These are phyloP conservation scores for Brassica hybrid DNA, from an alignment of 441 rosid species.

Conservation along the genomic window DNA sequence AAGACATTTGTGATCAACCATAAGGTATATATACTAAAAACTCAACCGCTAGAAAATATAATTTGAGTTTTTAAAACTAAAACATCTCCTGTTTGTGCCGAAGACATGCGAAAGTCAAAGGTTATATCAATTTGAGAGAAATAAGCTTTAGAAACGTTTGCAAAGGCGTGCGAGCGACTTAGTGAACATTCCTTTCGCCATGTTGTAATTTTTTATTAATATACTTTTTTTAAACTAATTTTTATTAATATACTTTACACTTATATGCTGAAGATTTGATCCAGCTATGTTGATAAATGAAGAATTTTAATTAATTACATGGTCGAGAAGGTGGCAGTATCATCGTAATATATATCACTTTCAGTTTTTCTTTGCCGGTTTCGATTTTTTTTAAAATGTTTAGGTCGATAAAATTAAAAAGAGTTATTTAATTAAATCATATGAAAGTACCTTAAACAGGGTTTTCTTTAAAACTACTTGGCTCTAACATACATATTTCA, in stretches of 20 bases:
- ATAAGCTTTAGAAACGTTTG: constrained; percentile 14
- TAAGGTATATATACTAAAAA: constrained; percentile 33
- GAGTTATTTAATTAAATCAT: not conserved
- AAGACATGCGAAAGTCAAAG: constrained; percentile 33
- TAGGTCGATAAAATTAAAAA: no score
- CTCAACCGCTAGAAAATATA: constrained; percentile 6
- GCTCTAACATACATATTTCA: not conserved
- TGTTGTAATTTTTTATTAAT: no score
- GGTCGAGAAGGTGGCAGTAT: no score
- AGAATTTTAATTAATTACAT: no score
- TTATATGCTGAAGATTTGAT: no score
- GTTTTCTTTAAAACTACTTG: constrained; percentile 2
- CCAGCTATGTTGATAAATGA: no score
- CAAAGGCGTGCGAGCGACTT: constrained; percentile 42
- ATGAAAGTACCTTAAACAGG: not conserved
- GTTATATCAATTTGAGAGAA: not conserved
- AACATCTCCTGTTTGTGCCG: not conserved
- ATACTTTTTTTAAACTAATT: no score
- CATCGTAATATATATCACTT: no score
- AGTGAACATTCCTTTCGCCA: no score
- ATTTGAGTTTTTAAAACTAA: not conserved
- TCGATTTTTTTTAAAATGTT: no score
- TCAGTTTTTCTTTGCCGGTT: no score
- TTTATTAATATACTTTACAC: no score
- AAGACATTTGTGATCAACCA: constrained; percentile 12